Percentiles rank a stretch among this genome's conserved stretches.
Evolutionary conservation across 306 rosid genomes (phyloP).

Genomic region (Leucaena leucocephala): DNA sequence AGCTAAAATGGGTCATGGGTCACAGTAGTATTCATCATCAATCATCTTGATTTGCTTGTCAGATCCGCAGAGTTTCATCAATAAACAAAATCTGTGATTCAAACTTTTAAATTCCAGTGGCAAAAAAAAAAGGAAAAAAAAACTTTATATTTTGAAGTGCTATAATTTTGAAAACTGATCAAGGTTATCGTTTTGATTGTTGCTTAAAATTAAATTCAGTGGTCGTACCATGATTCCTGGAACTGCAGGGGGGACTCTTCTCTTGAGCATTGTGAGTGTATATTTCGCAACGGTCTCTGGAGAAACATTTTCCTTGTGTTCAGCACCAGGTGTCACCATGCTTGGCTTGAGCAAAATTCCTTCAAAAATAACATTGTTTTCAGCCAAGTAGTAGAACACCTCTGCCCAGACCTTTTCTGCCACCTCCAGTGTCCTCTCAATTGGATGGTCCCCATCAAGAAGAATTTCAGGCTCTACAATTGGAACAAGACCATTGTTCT

Average conservation of each 20-base stretch:
- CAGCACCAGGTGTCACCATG: slow-evolving; percentile 99
- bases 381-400: slow-evolving; percentile 91
- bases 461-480: slow-evolving; percentile 99
- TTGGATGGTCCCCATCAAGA: slow-evolving; percentile 96
- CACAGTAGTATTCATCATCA: slow-evolving; percentile 18
- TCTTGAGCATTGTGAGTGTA: slow-evolving; percentile 78
- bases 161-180: neutral
- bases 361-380: slow-evolving; percentile 89
- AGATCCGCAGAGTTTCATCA: neutral
- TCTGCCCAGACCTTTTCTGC: slow-evolving; percentile 99
- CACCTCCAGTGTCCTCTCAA: slow-evolving; percentile 94
- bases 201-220: slow-evolving; percentile 10
- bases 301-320: slow-evolving; percentile 85
- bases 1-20: neutral
- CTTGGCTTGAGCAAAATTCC: slow-evolving; percentile 99
- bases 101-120: neutral
- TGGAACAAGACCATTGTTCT: slow-evolving; percentile 98
- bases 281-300: slow-evolving; percentile 83
- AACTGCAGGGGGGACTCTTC: slow-evolving; percentile 98
- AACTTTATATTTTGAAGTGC: neutral
- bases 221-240: slow-evolving; percentile 94
- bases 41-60: slow-evolving; percentile 17
- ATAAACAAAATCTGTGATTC: neutral
- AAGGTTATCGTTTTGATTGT: neutral
- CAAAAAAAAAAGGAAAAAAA: too few relatives aligned